Evolutionary conservation across 2,329 filamentous ascomycete genomes (phyloP).

Genomic region (Ceratocystis lukuohia): DNA sequence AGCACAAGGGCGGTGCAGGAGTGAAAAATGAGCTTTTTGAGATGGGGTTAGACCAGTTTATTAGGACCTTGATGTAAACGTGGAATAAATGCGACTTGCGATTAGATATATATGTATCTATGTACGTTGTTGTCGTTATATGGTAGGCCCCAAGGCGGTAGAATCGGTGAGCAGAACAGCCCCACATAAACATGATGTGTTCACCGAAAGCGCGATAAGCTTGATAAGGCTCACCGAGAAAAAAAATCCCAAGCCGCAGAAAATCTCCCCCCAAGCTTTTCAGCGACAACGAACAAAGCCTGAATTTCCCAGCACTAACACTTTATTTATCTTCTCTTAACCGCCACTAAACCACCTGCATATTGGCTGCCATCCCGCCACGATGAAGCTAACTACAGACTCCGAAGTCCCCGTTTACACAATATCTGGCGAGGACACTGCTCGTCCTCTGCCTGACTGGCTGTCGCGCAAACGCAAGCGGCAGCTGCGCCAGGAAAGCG

Average conservation of each 20-base stretch:
- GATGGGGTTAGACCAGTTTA: conserved; percentile 62
- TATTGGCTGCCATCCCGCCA: conserved; percentile 11
- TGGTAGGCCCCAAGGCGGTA: background rate
- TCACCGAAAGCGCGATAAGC: conserved; percentile 16
- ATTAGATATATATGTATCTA: background rate
- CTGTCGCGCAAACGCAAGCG: conserved; percentile 78
- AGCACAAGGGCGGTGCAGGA: conserved; percentile 55
- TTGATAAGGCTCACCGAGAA: conserved; percentile 16
- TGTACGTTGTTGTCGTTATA: background rate
- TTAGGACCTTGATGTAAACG: conserved; percentile 48
- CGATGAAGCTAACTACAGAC: conserved; percentile 71
- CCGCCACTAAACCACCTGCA: background rate
- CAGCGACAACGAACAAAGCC: conserved; percentile 5
- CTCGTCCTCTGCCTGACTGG: conserved; percentile 87
- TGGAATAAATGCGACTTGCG: background rate
- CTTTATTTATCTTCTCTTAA: background rate
- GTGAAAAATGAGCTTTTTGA: conserved; percentile 60
- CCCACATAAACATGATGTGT: background rate
- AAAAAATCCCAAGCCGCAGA: conserved; percentile 14
- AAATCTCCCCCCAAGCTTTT: conserved; percentile 15
- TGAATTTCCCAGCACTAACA: background rate
- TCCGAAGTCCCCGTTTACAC: conserved; percentile 86
- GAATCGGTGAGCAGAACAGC: conserved; percentile 1
- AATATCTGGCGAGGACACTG: conserved; percentile 78
- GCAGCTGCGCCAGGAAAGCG: conserved; percentile 80